A percentile compares a stretch with the other conserved stretches of the same genome.
Evolutionary conservation across 2,329 filamentous ascomycete species (phyloP).

Genomic region (Calycina marina): DNA sequence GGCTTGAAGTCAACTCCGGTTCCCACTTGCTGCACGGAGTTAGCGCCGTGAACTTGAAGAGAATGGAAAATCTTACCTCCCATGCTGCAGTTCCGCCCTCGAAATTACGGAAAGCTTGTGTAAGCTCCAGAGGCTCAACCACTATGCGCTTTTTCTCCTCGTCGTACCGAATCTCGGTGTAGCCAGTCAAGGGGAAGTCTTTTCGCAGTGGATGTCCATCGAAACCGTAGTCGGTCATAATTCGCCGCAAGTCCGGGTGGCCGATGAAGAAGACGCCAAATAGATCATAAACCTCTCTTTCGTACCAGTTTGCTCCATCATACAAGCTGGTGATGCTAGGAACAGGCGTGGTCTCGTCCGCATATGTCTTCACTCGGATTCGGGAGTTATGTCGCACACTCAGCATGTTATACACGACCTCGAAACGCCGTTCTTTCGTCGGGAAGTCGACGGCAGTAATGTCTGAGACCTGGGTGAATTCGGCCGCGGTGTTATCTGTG

Average conservation of each 20-base stretch:
- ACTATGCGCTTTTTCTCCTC: constrained; percentile 99
- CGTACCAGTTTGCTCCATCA: constrained; percentile 97
- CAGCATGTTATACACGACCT: constrained; percentile 94
- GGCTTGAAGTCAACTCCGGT: constrained; percentile 65
- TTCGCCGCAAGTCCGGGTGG: constrained; percentile 88
- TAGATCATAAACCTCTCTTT: constrained; percentile 93
- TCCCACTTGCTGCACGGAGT: constrained; percentile 46
- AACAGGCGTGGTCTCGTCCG: constrained; percentile 87
- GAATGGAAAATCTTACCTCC: constrained; percentile 39
- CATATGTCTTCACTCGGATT: constrained; percentile 96
- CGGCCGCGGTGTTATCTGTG: constrained; percentile 86
- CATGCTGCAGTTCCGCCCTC: constrained; percentile 69
- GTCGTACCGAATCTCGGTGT: constrained; percentile 95
- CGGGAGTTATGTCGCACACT: constrained; percentile 93
- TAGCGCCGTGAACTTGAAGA: constrained; percentile 17
- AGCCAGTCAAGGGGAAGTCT: constrained; percentile 94
- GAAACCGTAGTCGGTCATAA: constrained; percentile 99
- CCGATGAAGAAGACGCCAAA: constrained; percentile 95
- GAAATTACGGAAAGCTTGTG: constrained; percentile 97
- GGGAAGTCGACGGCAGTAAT: constrained; percentile 95
- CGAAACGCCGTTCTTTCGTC: constrained; percentile 87
- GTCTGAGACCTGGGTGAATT: constrained; percentile 86
- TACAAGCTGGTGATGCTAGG: constrained; percentile 77
- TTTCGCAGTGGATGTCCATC: constrained; percentile 95
- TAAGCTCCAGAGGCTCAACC: constrained; percentile 92